Evolutionary conservation across 2,329 filamentous ascomycete species (phyloP).

Genomic region (Dactylellina leptospora): DNA sequence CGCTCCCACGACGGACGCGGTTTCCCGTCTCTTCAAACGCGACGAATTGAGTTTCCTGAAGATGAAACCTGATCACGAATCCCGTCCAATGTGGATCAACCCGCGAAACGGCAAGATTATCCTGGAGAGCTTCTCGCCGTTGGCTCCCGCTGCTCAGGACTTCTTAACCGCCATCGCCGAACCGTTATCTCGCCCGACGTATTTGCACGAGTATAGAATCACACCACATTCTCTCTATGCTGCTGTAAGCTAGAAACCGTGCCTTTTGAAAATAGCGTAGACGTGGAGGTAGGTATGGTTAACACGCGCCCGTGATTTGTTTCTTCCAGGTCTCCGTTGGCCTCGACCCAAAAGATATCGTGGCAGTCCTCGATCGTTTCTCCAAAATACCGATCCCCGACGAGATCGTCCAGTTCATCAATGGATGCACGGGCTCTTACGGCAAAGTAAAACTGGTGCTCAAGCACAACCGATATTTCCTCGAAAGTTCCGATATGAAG

Average conservation of each 20-base stretch:
- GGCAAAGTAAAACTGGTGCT: slow-evolving; percentile 95
- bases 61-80: slow-evolving; percentile 86
- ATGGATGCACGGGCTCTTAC: slow-evolving; percentile 86
- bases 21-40: slow-evolving; percentile 68
- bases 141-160: slow-evolving; percentile 86
- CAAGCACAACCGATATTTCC: slow-evolving; percentile 91
- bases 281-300: slow-evolving; percentile 12
- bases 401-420: slow-evolving; percentile 79
- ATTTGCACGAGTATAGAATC: slow-evolving; percentile 91
- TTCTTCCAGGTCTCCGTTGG: slow-evolving; percentile 75
- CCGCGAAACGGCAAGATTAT: slow-evolving; percentile 86
- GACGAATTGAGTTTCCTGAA: slow-evolving; percentile 83
- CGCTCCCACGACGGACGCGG: slow-evolving; percentile 64
- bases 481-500: slow-evolving; percentile 87
- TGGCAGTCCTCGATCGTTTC: slow-evolving; percentile 84
- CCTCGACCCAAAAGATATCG: slow-evolving; percentile 87
- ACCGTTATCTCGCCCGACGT: slow-evolving; percentile 85
- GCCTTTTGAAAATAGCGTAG: neutral
- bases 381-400: slow-evolving; percentile 87
- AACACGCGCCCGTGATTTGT: neutral
- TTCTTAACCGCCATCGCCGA: slow-evolving; percentile 96
- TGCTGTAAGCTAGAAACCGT: slow-evolving; percentile 65
- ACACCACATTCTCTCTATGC: slow-evolving; percentile 94
- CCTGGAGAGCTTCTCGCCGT: slow-evolving; percentile 89
- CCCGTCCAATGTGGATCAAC: slow-evolving; percentile 93